Percentiles rank a stretch among this genome's conserved stretches.
phyloP scores from a whole-genome alignment of 768 basidiomycete species.

The Termitomyces sp. region DNA sequence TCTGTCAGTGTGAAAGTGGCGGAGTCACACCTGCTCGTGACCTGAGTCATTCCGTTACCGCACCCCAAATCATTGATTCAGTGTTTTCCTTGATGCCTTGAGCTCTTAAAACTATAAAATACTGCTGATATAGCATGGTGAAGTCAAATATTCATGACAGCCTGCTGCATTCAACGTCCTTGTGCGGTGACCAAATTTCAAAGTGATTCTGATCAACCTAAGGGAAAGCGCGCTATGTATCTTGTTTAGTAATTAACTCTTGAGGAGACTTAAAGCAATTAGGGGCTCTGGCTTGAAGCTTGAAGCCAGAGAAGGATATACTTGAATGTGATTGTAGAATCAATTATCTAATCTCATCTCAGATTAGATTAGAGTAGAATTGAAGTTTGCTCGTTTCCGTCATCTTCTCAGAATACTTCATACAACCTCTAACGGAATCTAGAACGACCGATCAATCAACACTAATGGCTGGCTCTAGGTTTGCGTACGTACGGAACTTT shows the following conservation, averaged over 20 bases:
- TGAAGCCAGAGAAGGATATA: too few relatives aligned
- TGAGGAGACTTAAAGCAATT: too few relatives aligned
- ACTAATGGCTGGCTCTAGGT: conserved; percentile 88
- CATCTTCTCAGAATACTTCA: neutral
- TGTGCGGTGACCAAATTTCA: neutral
- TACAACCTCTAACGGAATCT: neutral
- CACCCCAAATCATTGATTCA: neutral
- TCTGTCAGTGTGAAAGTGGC: conserved; percentile 2
- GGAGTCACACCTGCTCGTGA: conserved; percentile 10
- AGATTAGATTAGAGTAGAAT: neutral
- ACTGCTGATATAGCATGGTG: neutral
- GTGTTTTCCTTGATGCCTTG: neutral
- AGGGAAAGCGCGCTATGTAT: too few relatives aligned
- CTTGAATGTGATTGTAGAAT: neutral
- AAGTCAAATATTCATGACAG: neutral
- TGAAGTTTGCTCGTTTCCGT: neutral
- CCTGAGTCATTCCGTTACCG: neutral
- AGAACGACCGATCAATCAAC: neutral
- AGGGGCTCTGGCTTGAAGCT: neutral
- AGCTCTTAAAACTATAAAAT: too few relatives aligned
- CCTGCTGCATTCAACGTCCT: neutral
- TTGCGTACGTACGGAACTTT: conserved; percentile 84
- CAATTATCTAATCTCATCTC: neutral
- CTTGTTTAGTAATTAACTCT: too few relatives aligned
- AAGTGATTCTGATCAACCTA: too few relatives aligned